Evolutionary conservation across 1,284 basidiomycete species (phyloP).

Genomic region (Paramarasmius palmivorus): DNA sequence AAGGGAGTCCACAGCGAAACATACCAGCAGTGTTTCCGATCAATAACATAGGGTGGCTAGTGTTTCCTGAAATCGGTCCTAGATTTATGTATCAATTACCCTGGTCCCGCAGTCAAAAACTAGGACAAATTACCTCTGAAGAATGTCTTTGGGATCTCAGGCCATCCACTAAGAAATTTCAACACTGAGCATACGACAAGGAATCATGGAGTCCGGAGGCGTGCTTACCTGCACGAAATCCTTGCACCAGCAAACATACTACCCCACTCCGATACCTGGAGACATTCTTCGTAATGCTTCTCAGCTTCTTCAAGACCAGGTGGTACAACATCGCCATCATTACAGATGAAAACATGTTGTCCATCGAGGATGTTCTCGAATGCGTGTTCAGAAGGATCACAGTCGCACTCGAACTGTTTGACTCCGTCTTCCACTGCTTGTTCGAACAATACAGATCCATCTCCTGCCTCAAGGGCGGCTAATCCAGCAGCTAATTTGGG

Average conservation of each 20-base stretch:
- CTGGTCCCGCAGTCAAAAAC: background rate
- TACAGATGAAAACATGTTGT: constrained; percentile 14
- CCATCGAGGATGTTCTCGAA: constrained; percentile 12
- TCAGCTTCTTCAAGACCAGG: constrained; percentile 6
- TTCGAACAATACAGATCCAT: constrained; percentile 15
- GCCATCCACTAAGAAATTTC: constrained; percentile 15
- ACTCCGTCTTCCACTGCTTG: too few relatives aligned
- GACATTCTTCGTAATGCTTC: constrained; percentile 11
- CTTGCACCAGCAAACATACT: constrained; percentile 12
- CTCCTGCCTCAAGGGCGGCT: constrained; percentile 14
- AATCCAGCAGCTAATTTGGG: constrained; percentile 16
- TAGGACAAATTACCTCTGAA: constrained; percentile 12
- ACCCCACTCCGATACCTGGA: constrained; percentile 13
- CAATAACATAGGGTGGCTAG: constrained; percentile 13
- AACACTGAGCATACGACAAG: too few relatives aligned
- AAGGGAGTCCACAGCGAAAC: background rate
- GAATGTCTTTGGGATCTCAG: constrained; percentile 13
- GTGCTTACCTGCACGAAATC: constrained; percentile 16
- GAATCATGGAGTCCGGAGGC: background rate
- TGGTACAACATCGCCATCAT: constrained; percentile 16
- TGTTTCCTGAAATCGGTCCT: constrained; percentile 16
- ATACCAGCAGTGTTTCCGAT: constrained; percentile 17
- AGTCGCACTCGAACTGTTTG: constrained; percentile 8
- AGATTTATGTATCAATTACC: background rate
- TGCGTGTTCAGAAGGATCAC: constrained; percentile 3